These are phyloP conservation scores for Yarrowia keelungensis DNA, from an alignment of 805 yeast species.

Conservation along the genomic window DNA sequence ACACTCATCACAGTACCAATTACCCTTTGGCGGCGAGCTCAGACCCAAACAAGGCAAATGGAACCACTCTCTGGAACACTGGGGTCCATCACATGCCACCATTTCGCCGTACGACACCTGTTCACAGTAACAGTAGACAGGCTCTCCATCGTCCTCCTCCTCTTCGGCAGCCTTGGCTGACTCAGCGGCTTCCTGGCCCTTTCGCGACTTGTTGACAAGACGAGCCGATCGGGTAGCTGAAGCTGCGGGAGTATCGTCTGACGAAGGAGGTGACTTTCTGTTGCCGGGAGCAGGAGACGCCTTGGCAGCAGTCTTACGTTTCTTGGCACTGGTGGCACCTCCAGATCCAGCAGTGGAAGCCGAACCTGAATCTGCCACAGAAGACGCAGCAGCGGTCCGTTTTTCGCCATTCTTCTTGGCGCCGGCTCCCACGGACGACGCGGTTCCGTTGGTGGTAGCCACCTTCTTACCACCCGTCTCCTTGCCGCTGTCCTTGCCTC, in stretches of 20 bases:
- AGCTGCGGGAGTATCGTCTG: conserved; percentile 31
- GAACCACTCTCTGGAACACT: conserved; percentile 93
- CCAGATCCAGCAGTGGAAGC: not conserved
- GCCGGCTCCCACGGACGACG: not conserved
- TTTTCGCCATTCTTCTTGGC: conserved; percentile 23
- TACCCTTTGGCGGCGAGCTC: conserved; percentile 83
- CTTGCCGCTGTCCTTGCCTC: conserved; percentile 24
- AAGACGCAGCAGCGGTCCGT: not conserved
- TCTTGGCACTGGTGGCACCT: conserved; percentile 12
- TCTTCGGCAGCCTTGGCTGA: conserved; percentile 38
- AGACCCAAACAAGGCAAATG: conserved; percentile 92
- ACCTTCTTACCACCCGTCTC: conserved; percentile 15
- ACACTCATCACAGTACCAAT: conserved; percentile 82
- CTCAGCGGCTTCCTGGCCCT: conserved; percentile 29
- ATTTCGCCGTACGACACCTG: conserved; percentile 97
- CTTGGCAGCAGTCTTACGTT: conserved; percentile 17
- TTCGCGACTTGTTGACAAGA: conserved; percentile 34
- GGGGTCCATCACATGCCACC: conserved; percentile 98
- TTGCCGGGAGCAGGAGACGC: conserved; percentile 19
- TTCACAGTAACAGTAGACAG: conserved; percentile 93
- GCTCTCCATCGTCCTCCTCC: conserved; percentile 61
- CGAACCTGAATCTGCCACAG: conserved; percentile 2
- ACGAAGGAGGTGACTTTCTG: conserved; percentile 28
- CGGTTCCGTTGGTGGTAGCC: not conserved
- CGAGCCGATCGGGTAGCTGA: conserved; percentile 13